Evolutionary conservation across 169 alveolate species (phyloP), one percentile per base, ranked within the genome.

Genomic region (Cryptosporidium bovis): DNA sequence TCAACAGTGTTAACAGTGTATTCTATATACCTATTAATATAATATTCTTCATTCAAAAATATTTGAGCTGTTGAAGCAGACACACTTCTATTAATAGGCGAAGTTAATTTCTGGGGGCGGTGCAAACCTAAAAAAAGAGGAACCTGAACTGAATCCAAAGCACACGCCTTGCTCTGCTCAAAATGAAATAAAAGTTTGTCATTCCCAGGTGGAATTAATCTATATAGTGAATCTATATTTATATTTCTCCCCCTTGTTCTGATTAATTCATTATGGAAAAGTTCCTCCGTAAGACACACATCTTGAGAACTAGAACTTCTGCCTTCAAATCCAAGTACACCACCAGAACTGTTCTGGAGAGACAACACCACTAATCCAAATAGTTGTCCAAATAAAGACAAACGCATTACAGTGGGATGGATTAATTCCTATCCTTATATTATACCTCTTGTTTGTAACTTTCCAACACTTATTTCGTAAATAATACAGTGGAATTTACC

Each of bases 91-190:
- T 56, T 56, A 6, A 62, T 60, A 44, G 87, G 87, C 13, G 24
- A 36, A 2, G 69, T 34, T 44, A 77, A 58, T 7, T 20, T 77
- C 33, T 77, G 87, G 1, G 87, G 87, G 13, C 87, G 40, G 31
- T 77, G 87, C 15, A 77, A 66, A 8, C 87, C 87, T 7, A 77
- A 20, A 36, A 62, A 58, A 6, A 77, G 64, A 4, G 87, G 87
- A 29, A 77, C 87, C 27, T 77, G 44, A 2, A 77, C 50, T 24
- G 87, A n/a, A 27, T 56, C 87, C 13, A 60, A 10, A 1, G 65
- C 77, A 40, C 77, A 53, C 2, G 46, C 16, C 44, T 24, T 77
- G 64, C 77, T 62, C 16, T 56, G 71, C 48, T 77, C 36, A 77
- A 77, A 77, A 40, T 77, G 50, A 24, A 60, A 77, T 36, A 77